phyloP scores from a whole-genome alignment of 345 rosid species.

The Camelina laxa region DNA sequence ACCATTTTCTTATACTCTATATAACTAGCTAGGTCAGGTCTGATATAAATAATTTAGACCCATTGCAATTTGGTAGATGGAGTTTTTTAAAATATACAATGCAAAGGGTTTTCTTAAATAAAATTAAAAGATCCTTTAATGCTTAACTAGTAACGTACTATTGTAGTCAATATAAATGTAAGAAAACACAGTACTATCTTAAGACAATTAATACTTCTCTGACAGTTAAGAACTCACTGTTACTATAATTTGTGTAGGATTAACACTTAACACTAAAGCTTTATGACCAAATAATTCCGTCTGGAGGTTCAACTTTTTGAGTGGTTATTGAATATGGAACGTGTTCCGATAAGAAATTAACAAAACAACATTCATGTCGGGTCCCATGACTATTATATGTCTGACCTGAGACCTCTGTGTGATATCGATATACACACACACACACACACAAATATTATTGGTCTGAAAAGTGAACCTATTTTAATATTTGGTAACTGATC shows the following conservation, averaged over 20 bases:
- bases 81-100: neutral
- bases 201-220: neutral
- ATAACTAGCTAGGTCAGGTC: neutral
- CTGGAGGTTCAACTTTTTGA: constrained; percentile 13
- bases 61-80: neutral
- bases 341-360: constrained; percentile 39
- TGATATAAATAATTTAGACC: neutral
- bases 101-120: neutral
- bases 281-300: constrained; percentile 12
- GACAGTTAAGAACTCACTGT: neutral
- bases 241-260: neutral
- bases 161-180: neutral
- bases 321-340: constrained; percentile 39
- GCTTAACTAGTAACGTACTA: neutral
- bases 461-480: constrained; percentile 21
- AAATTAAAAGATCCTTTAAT: neutral
- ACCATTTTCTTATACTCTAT: constrained; percentile 9
- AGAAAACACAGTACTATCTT: neutral
- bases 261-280: neutral
- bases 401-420: constrained; percentile 27
- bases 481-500: constrained; percentile 12
- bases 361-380: constrained; percentile 41
- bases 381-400: constrained; percentile 37
- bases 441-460: constrained; percentile 6
- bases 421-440: constrained; percentile 8